These are phyloP conservation scores for Eutypa lata DNA, from an alignment of 2,329 filamentous ascomycete species.

Conservation along the genomic window DNA sequence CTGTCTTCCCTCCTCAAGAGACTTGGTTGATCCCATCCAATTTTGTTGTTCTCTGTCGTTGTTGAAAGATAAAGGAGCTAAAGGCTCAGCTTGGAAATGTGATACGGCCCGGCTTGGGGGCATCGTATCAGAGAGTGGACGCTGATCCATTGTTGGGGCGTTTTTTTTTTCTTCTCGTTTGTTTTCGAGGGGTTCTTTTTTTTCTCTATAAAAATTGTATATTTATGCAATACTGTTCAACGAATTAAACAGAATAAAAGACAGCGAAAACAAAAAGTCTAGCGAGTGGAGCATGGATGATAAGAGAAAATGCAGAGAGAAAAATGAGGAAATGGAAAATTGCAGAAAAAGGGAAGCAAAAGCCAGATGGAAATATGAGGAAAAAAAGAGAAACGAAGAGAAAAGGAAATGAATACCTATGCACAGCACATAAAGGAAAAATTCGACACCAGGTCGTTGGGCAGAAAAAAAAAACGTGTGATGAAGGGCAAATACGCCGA, in stretches of 20 bases:
- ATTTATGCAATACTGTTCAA: not conserved
- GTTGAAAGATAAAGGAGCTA: constrained; percentile 5
- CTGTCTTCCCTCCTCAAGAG: constrained; percentile 13
- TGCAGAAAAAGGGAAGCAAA: not conserved
- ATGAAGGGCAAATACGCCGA: not conserved
- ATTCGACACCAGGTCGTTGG: not conserved
- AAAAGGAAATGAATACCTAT: not conserved
- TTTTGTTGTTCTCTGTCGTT: constrained; percentile 5
- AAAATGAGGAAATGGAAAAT: not conserved
- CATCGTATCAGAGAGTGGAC: constrained; percentile 3
- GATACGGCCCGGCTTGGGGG: constrained; percentile 1
- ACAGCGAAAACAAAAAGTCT: constrained; percentile 9
- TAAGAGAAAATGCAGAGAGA: not conserved
- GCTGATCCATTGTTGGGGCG: constrained; percentile 6
- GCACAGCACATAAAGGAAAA: not conserved
- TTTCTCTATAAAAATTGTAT: not conserved
- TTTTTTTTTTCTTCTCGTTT: not conserved
- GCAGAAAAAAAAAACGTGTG: not conserved
- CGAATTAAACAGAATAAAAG: constrained; percentile 11
- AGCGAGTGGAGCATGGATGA: constrained; percentile 1
- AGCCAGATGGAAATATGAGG: constrained; percentile 21
- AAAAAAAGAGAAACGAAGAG: not conserved
- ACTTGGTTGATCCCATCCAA: constrained; percentile 3
- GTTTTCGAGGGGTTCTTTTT: too few species aligned
- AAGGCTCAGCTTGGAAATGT: not conserved